Percentiles rank a stretch among this genome's conserved stretches.
These are phyloP conservation scores for Colletotrichum ledebouriae DNA, from an alignment of 2,329 filamentous ascomycete genomes.

Conservation along the genomic window DNA sequence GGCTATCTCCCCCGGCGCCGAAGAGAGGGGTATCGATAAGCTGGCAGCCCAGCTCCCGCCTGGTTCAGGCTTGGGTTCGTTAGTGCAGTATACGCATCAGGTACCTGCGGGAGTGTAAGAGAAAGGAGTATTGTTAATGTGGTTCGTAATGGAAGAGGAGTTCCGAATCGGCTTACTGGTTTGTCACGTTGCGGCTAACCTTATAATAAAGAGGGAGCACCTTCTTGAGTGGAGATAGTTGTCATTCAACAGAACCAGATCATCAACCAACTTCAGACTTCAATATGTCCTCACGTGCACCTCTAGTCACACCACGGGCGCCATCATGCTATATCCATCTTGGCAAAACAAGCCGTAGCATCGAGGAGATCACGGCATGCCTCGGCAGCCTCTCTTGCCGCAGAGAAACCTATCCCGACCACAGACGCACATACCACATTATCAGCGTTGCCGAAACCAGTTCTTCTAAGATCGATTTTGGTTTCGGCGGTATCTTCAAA, in stretches of 20 bases:
- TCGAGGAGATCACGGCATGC: constrained; percentile 8
- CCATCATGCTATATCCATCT: not conserved
- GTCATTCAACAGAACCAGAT: constrained; percentile 8
- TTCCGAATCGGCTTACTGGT: constrained; percentile 1
- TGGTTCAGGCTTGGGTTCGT: constrained; percentile 27
- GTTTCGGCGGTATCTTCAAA: constrained; percentile 32
- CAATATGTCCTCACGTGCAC: constrained; percentile 18
- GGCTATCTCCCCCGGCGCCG: constrained; percentile 31
- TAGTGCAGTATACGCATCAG: constrained; percentile 16
- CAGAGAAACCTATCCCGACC: constrained; percentile 3
- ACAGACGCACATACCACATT: constrained; percentile 15
- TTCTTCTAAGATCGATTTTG: constrained; percentile 24
- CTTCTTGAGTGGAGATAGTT: not conserved
- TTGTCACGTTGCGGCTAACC: constrained; percentile 11
- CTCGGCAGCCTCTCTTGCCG: constrained; percentile 13
- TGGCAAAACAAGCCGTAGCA: not conserved
- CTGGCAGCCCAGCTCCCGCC: constrained; percentile 17
- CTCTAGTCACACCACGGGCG: constrained; percentile 14
- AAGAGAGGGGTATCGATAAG: constrained; percentile 39
- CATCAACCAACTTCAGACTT: constrained; percentile 1
- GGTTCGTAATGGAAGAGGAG: constrained; percentile 5
- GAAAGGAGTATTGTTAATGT: constrained; percentile 1
- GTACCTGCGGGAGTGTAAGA: not conserved
- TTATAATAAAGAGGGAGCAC: constrained; percentile 15
- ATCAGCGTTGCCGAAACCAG: constrained; percentile 24